These are phyloP conservation scores for Termitomyces sp. DNA, from an alignment of 1,284 basidiomycete genomes.

Conservation along the genomic window DNA sequence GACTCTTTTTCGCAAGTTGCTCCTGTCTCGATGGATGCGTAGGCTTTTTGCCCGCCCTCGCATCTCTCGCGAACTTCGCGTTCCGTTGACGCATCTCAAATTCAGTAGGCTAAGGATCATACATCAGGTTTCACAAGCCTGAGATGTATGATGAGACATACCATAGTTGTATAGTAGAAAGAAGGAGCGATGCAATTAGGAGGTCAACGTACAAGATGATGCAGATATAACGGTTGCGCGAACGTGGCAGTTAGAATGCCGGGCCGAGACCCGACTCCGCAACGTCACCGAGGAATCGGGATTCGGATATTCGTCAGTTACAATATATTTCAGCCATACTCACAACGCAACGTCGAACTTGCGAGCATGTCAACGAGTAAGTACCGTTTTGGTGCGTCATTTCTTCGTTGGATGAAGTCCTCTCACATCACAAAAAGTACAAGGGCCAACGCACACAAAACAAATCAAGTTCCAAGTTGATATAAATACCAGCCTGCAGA, in stretches of 20 bases:
- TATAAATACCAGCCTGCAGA: too few species aligned
- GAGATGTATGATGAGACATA: not conserved
- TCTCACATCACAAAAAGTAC: not conserved
- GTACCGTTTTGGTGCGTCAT: not conserved
- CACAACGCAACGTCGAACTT: too few species aligned
- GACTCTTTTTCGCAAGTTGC: slow-evolving; percentile 61
- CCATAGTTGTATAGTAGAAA: not conserved
- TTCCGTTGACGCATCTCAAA: slow-evolving; percentile 78
- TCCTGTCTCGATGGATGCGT: slow-evolving; percentile 69
- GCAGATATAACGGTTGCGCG: not conserved
- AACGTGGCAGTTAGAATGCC: slow-evolving; percentile 4
- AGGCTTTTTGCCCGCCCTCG: slow-evolving; percentile 67
- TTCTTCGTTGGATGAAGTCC: not conserved
- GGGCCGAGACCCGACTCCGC: not conserved
- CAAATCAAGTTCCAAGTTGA: not conserved
- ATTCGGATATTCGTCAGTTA: not conserved
- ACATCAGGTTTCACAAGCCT: not conserved
- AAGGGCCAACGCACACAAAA: not conserved
- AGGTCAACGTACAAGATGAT: not conserved
- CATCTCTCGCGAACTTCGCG: slow-evolving; percentile 68
- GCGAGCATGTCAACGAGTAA: not conserved
- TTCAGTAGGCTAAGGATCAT: slow-evolving; percentile 48
- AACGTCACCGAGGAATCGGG: slow-evolving; percentile 1
- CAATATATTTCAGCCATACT: too few species aligned
- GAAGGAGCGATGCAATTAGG: not conserved